These are phyloP conservation scores for Phytophthora capsici DNA, from an alignment of 352 stramenopile species.

Conservation along the genomic window DNA sequence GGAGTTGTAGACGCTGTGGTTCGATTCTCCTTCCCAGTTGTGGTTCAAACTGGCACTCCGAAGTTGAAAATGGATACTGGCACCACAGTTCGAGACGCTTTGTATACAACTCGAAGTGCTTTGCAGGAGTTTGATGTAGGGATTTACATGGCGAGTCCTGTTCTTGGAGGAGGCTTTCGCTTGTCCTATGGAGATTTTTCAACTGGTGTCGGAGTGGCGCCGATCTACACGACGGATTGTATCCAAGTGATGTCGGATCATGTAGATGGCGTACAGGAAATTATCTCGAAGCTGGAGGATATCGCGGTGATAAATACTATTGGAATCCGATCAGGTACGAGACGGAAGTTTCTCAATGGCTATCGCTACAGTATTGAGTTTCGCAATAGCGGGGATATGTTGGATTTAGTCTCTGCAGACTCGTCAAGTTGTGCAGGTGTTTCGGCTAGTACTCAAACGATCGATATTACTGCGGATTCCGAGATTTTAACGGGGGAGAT, in stretches of 20 bases:
- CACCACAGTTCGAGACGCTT: constrained; percentile 29
- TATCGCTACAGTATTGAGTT: constrained; percentile 65
- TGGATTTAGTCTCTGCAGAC: constrained; percentile 57
- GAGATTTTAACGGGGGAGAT: constrained; percentile 59
- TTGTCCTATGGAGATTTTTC: constrained; percentile 70
- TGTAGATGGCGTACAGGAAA: constrained; percentile 52
- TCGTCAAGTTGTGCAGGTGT: constrained; percentile 42
- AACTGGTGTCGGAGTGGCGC: constrained; percentile 22
- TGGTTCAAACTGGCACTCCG: constrained; percentile 39
- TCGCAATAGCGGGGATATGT: constrained; percentile 54
- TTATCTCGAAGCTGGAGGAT: constrained; percentile 40
- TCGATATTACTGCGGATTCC: constrained; percentile 54
- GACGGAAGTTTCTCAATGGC: constrained; percentile 39
- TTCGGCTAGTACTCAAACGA: constrained; percentile 60
- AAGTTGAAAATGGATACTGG: constrained; percentile 56
- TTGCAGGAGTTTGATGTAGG: constrained; percentile 73
- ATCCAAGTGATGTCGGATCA: constrained; percentile 51
- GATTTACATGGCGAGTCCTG: constrained; percentile 46
- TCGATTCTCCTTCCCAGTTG: constrained; percentile 56
- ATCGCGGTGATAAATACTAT: constrained; percentile 67
- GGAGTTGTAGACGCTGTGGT: constrained; percentile 62
- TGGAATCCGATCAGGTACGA: constrained; percentile 44
- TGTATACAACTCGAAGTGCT: constrained; percentile 51
- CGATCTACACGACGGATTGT: constrained; percentile 54
- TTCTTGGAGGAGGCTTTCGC: constrained; percentile 54